Conservation (phyloP, 164 flowering plant species). For the Kalanchoe fedtschenkoi region DNA sequence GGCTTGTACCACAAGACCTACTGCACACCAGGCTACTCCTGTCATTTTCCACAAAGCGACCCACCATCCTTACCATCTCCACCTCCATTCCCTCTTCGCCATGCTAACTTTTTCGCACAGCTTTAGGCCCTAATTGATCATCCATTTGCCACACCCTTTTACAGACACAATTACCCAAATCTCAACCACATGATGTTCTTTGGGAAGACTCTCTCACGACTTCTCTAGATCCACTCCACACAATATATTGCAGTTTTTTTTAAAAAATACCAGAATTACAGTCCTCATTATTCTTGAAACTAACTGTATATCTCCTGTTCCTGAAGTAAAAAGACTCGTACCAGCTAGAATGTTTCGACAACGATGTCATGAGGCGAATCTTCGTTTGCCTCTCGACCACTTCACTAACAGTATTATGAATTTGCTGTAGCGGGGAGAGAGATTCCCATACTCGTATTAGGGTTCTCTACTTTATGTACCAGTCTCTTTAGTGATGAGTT, state of each 20-base stretch:
- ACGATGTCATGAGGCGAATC: slow-evolving; percentile 38
- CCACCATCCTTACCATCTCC: background rate
- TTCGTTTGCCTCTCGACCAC: slow-evolving; percentile 66
- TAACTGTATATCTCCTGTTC: too few relatives aligned
- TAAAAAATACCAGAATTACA: too few relatives aligned
- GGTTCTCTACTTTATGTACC: slow-evolving; percentile 22
- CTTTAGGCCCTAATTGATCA: background rate
- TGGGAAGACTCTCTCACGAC: too few relatives aligned
- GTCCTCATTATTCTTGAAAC: too few relatives aligned
- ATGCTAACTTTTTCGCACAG: background rate
- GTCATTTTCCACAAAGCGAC: slow-evolving; percentile 2
- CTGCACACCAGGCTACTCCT: background rate
- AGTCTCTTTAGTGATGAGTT: slow-evolving; percentile 21
- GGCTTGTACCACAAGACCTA: slow-evolving; percentile 5
- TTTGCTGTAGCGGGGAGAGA: slow-evolving; percentile 42
- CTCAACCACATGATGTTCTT: too few relatives aligned
- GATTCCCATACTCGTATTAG: slow-evolving; percentile 37
- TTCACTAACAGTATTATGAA: slow-evolving; percentile 32
- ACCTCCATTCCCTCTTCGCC: background rate
- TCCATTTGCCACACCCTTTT: background rate
- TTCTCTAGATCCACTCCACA: too few relatives aligned
- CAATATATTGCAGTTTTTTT: too few relatives aligned
- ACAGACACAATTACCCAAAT: background rate
- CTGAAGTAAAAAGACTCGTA: background rate
- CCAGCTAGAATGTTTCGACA: background rate